Base-by-base conservation (phyloP, 352 stramenopile genomes). In the Phytopythium boreale region DNA sequence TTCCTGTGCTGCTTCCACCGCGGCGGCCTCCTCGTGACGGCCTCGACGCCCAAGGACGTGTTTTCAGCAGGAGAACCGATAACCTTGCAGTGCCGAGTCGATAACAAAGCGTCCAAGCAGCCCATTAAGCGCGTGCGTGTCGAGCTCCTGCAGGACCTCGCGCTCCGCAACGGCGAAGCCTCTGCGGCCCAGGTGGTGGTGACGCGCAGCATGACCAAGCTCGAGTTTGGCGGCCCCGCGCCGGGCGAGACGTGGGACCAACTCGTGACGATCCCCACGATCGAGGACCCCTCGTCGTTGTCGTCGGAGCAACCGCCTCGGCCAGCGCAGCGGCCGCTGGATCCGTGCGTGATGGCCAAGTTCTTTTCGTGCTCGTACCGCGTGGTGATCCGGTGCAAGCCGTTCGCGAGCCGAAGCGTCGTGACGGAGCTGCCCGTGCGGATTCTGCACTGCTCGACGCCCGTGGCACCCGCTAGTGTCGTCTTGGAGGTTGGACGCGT, bases 1-100 rank as follows among this genome's bases (percentile, higher is more conserved):
- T 78, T 70, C 65, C 14, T 78, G 31, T 71, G 58, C 31, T 78
- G 71, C 55, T 51, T 78, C 31, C 67, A 73, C 31, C 65, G 68
- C 17, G 71, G 71, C 22, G 71, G 61, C 20, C 50, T 78, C 31
- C 62, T 66, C 27, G 39, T 78, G 55, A 63, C 20, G 3, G 37
- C 69, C 11, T 57, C 62, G 12, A 65, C 69, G 31, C 59, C 60
- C 22, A 67, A 69, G 46, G 71, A 78, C 24, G 62, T 69, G n/a
- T 65, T 64, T 34, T 44, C 59, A 5, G 59, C 64, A 4, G 65
- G 64, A 36, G 62, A 73, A 59, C 27, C 55, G 20, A 61, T 78
- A 34, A 24, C 46, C 6, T n/a, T 78, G 1, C 26, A 41, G n/a
- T 75, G 68, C 52, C 62, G 51, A 24, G 49, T 75, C 51, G 53